Evolutionary conservation across 352 stramenopile genomes (phyloP).

Genomic region (Globisporangium cystogenes): DNA sequence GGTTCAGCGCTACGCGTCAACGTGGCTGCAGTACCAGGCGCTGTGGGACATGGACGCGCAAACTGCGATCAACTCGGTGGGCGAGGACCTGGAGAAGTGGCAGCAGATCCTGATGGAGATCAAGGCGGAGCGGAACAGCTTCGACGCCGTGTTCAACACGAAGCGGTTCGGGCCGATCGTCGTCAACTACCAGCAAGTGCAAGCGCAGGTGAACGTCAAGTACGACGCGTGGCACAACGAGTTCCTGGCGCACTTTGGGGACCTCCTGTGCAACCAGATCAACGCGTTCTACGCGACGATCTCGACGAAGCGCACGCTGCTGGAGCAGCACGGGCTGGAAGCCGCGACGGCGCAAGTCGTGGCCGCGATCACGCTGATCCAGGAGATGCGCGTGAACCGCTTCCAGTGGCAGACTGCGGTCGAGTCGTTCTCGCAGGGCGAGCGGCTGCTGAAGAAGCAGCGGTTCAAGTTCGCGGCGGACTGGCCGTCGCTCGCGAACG

Average conservation of each 20-base stretch:
- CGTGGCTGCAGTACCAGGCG: constrained; percentile 98
- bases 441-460: constrained; percentile 96
- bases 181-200: constrained; percentile 91
- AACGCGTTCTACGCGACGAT: constrained; percentile 85
- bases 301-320: constrained; percentile 72
- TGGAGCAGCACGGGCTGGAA: constrained; percentile 96
- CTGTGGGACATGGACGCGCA: constrained; percentile 98
- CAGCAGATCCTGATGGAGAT: constrained; percentile 96
- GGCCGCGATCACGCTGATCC: constrained; percentile 84
- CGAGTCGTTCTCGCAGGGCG: constrained; percentile 90
- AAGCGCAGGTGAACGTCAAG: constrained; percentile 95
- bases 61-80: constrained; percentile 90
- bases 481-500: constrained; percentile 96
- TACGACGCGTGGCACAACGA: constrained; percentile 99
- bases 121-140: constrained; percentile 91
- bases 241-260: constrained; percentile 94
- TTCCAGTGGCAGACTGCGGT: constrained; percentile 70
- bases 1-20: constrained; percentile 90
- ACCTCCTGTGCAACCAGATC: constrained; percentile 93
- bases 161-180: constrained; percentile 87
- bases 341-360: constrained; percentile 96
- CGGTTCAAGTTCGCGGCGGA: constrained; percentile 93
- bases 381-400: constrained; percentile 80
- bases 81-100: constrained; percentile 95
- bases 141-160: constrained; percentile 91